These are phyloP conservation scores for Actinomucor elegans DNA, from an alignment of 371 early-diverging fungal genomes.

Conservation along the genomic window DNA sequence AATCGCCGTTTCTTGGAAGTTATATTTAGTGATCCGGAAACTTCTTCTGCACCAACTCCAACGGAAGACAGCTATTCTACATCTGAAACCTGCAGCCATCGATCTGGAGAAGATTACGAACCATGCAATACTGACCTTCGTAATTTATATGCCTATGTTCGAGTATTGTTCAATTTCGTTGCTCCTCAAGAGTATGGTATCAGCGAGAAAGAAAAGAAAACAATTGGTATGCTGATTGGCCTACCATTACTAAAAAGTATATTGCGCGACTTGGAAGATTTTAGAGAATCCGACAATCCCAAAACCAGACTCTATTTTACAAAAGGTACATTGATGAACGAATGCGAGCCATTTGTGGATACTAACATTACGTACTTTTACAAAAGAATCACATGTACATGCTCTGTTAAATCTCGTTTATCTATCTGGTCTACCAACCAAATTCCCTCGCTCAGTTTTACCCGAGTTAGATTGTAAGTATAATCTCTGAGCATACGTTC, in stretches of 20 bases:
- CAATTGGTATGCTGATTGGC: slow-evolving; percentile 86
- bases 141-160: slow-evolving; percentile 80
- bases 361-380: too few species aligned
- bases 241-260: slow-evolving; percentile 76
- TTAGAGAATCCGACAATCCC: slow-evolving; percentile 55
- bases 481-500: too few species aligned
- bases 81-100: background rate
- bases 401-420: slow-evolving; percentile 90
- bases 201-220: slow-evolving; percentile 75
- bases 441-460: slow-evolving; percentile 62
- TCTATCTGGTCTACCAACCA: slow-evolving; percentile 80
- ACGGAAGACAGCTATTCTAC: background rate
- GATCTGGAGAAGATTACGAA: background rate
- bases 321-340: slow-evolving; percentile 61
- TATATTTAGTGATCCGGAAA: slow-evolving; percentile 47
- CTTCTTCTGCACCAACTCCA: background rate
- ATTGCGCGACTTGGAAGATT: slow-evolving; percentile 72
- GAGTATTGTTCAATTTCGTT: slow-evolving; percentile 89
- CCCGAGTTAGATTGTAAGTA: slow-evolving; percentile 92
- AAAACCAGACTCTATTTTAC: slow-evolving; percentile 93
- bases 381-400: slow-evolving; percentile 94
- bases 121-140: slow-evolving; percentile 24
- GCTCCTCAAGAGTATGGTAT: slow-evolving; percentile 94
- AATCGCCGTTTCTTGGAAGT: slow-evolving; percentile 83
- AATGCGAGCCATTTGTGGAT: background rate